Evolutionary conservation across 83 land plant genomes (phyloP).

Genomic region (Picea abies): DNA sequence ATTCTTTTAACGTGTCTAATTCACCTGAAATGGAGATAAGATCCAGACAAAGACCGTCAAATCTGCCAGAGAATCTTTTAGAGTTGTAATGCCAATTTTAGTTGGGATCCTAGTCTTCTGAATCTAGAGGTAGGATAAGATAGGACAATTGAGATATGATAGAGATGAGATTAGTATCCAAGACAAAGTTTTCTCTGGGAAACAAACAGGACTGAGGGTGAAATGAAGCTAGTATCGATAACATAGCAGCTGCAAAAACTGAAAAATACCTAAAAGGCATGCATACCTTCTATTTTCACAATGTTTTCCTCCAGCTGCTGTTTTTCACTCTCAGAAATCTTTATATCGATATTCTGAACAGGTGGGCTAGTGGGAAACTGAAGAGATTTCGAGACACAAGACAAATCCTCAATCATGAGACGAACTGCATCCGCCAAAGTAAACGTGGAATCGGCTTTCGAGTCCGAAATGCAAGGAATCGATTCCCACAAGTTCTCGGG

Average conservation of each 20-base stretch:
- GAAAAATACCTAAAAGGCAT: background rate
- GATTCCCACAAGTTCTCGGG: slow-evolving; percentile 3
- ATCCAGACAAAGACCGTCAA: background rate
- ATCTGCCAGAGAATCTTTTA: too few relatives aligned
- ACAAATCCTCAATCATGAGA: slow-evolving; percentile 8
- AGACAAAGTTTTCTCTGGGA: background rate
- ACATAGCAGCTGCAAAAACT: background rate
- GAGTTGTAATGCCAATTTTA: too few relatives aligned
- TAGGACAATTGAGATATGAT: too few relatives aligned
- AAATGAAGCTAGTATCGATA: background rate
- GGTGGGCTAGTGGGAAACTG: background rate
- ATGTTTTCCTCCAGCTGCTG: slow-evolving; percentile 1
- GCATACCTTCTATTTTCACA: slow-evolving; percentile 4
- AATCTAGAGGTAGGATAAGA: too few relatives aligned
- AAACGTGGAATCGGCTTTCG: background rate
- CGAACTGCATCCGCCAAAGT: slow-evolving; percentile 9
- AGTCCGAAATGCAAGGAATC: background rate
- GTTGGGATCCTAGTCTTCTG: too few relatives aligned
- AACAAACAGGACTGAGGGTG: background rate
- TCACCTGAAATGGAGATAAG: slow-evolving; percentile 30
- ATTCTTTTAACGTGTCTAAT: slow-evolving; percentile 31
- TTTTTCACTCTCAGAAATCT: background rate
- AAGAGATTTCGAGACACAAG: background rate
- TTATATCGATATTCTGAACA: background rate
- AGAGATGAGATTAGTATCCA: too few relatives aligned